A percentile compares a stretch with the other conserved stretches of the same genome.
Evolutionary conservation across 2,329 filamentous ascomycete genomes (phyloP).

Genomic region (Capronia americana): DNA sequence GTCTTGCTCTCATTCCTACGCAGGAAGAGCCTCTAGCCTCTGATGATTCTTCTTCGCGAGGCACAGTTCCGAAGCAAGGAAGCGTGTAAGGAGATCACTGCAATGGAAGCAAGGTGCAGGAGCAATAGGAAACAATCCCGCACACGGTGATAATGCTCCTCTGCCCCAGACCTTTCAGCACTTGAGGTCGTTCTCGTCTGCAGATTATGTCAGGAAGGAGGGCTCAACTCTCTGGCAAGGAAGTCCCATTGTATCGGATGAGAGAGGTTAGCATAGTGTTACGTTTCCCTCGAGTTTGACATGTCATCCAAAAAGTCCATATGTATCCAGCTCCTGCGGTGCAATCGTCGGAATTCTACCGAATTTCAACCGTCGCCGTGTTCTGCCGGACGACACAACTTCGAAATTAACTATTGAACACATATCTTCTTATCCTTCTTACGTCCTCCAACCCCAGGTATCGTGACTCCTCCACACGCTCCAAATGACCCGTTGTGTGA

Average conservation of each 20-base stretch:
- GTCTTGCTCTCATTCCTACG: neutral
- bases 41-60: neutral
- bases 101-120: neutral
- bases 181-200: neutral
- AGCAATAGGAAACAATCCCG: neutral
- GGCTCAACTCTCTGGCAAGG: neutral
- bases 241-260: neutral
- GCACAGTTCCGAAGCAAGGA: neutral
- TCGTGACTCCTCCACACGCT: neutral
- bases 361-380: neutral
- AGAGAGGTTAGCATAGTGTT: neutral
- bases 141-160: neutral
- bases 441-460: neutral
- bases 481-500: conserved; percentile 21
- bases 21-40: neutral
- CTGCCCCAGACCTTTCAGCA: too few species aligned
- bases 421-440: neutral
- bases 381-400: neutral
- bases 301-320: neutral
- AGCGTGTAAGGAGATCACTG: neutral
- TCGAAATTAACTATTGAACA: neutral
- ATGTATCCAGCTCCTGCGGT: neutral
- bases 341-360: neutral
- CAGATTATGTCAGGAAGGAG: neutral
- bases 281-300: neutral